Base-by-base conservation (phyloP, 1,139 yeast genomes). In the Candida sp. region DNA sequence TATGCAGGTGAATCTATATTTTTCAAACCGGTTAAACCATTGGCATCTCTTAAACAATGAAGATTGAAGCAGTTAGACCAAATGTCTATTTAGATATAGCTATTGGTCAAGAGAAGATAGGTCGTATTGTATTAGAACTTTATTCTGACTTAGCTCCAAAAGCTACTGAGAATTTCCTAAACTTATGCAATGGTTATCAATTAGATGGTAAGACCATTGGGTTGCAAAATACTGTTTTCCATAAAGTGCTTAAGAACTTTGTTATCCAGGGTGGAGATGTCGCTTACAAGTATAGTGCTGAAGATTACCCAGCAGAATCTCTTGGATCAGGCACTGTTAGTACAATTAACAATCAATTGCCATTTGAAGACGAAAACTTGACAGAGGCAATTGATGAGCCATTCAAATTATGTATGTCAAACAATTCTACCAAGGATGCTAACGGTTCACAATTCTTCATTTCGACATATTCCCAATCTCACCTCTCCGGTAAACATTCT, bases 371-470 rank as follows among this genome's bases (percentile, higher is more conserved):
- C 4, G 96, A 87, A 56, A 84, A 85, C 55, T 46, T 73, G 19
- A 69, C 60, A 1, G 73, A 66, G 15, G 60, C 72, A 2, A 55
- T 79, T 9, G 79, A 74, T 40, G 63, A 63, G 1, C 73, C 83
- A 5, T 78, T 79, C 53, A 61, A 68, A 41, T 58, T 85, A 12
- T 85, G 93, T 35, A 82, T 87, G 89, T 95, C 95, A 3, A 87
- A 86, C 54, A 66, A 72, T 35, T 89, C 87, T 4, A 54, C 59
- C 15, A 67, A 73, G 35, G 60, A 81, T 50, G 68, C 85, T 5
- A 87, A 87, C 52, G 77, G 82, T 9, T 81, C 91, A 0, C 96
- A 87, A 58, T 89, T 90, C 56, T 89, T 88, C 58, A 84, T 90
- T 40, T 81, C 88, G 4, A 83, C 91, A 0, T 75, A 72, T 42